Evolutionary conservation across 768 basidiomycete genomes (phyloP).

Genomic region (Floccularia luteovirens): DNA sequence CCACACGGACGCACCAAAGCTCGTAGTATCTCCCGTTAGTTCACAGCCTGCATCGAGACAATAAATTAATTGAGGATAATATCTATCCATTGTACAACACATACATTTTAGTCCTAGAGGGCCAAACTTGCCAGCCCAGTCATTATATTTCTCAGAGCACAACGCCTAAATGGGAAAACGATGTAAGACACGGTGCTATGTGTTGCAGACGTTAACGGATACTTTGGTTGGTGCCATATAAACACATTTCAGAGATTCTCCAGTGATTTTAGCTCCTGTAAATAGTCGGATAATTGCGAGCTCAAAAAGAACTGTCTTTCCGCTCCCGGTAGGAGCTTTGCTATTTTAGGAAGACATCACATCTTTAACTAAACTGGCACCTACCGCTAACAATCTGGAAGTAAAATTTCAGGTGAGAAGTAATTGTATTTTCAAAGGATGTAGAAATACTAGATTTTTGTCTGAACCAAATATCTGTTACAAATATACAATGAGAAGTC

Average conservation of each 20-base stretch:
- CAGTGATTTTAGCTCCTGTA: constrained; percentile 25
- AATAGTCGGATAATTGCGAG: constrained; percentile 78
- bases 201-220: background rate
- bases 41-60: constrained; percentile 56
- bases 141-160: constrained; percentile 75
- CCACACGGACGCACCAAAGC: constrained; percentile 58
- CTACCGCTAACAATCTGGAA: constrained; percentile 66
- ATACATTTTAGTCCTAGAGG: constrained; percentile 70
- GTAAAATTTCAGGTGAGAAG: constrained; percentile 5
- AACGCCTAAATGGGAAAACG: constrained; percentile 53
- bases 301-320: constrained; percentile 95
- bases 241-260: constrained; percentile 55
- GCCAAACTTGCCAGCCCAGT: constrained; percentile 81
- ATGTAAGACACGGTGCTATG: background rate
- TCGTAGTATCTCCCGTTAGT: constrained; percentile 85
- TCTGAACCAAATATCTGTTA: constrained; percentile 48
- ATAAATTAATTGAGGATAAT: background rate
- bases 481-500: background rate
- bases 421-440: constrained; percentile 5
- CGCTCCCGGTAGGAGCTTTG: constrained; percentile 90
- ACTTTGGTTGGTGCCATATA: constrained; percentile 96
- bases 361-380: background rate
- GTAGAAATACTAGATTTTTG: constrained; percentile 51
- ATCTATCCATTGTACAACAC: constrained; percentile 9
- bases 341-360: constrained; percentile 4